Evolutionary conservation across 345 rosid species (phyloP), one percentile per base, ranked within the genome.

Genomic region (Lumnitzera littorea): DNA sequence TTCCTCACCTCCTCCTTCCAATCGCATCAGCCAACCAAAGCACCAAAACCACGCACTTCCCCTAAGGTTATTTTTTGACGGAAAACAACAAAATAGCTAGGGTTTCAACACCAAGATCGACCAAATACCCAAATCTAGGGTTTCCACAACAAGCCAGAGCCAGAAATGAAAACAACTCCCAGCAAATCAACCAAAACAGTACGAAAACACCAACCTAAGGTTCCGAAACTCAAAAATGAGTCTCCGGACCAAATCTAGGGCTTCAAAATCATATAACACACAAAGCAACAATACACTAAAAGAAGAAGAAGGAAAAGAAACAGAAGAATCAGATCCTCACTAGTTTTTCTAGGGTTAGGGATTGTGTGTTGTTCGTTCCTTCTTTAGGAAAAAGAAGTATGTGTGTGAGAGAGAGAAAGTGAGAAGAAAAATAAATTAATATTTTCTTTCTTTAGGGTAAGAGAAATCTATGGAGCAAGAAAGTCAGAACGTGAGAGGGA

Each of bases 401-500:
- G 49, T 53, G 53, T 51, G 15, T 9, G 11, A 4, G 54, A 36
- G 43, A 36, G 9, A 36, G 43, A 36, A 9, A 36, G 43, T 36
- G 43, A 36, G 7, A 36, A 36, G 43, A 36, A 7, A 11, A 41
- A 46, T 15, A 51, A 24, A 51, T 27, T 17, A 70, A 3, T 15
- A n/a, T 55, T 49, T 67, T 47, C 24, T 36, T 60, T 73, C 25
- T 69, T 76, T 73, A 73, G 64, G 62, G 65, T 61, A 24, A 62
- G 68, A 61, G 43, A 66, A 65, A 62, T 65, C 71, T 66, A 46
- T 24, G 69, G 61, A 29, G 66, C 60, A 55, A 65, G 68, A 70
- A 65, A 74, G 66, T 63, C 68, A 77, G 69, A 67, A 50, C 48
- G 64, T 58, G 78, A 81, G 60, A 61, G 68, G 50, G 67, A 67